Evolutionary conservation across 108 stramenopile species (phyloP).

Genomic region (Skeletonema potamos): DNA sequence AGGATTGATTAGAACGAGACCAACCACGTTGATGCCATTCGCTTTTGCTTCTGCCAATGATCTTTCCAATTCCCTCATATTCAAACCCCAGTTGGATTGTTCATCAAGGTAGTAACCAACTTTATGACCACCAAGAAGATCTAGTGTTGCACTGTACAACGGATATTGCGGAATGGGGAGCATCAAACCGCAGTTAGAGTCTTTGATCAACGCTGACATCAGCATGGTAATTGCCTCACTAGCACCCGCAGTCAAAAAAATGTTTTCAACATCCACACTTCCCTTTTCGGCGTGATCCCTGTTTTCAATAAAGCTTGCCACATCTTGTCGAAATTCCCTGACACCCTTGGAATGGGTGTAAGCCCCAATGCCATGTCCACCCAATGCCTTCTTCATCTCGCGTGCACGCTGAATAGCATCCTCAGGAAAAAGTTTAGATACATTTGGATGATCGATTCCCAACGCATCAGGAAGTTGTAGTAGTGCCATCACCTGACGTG

Average conservation of each 20-base stretch:
- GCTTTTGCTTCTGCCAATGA: constrained; percentile 68
- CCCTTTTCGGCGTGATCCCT: constrained; percentile 68
- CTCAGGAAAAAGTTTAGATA: constrained; percentile 53
- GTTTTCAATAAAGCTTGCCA: constrained; percentile 81
- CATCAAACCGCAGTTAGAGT: constrained; percentile 80
- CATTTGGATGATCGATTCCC: constrained; percentile 74
- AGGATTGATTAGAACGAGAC: constrained; percentile 96
- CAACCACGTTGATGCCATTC: constrained; percentile 66
- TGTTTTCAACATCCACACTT: constrained; percentile 76
- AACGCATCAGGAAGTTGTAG: constrained; percentile 64
- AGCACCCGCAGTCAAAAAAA: constrained; percentile 96
- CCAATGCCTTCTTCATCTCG: constrained; percentile 59
- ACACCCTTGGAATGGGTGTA: constrained; percentile 87
- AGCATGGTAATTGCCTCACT: constrained; percentile 82
- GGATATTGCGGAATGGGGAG: constrained; percentile 98
- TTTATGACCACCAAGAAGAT: constrained; percentile 81
- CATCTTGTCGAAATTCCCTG: constrained; percentile 65
- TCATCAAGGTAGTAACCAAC: constrained; percentile 93
- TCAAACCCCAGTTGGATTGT: constrained; percentile 77
- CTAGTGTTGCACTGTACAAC: constrained; percentile 90
- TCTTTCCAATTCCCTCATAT: constrained; percentile 70
- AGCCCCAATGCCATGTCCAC: constrained; percentile 72
- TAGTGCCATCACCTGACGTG: constrained; percentile 87
- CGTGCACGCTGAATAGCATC: constrained; percentile 71
- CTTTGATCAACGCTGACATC: constrained; percentile 71